Percentiles rank a stretch among this genome's conserved stretches.
phyloP scores from a whole-genome alignment of 1,284 basidiomycete genomes.

The Inonotus hispidus region DNA sequence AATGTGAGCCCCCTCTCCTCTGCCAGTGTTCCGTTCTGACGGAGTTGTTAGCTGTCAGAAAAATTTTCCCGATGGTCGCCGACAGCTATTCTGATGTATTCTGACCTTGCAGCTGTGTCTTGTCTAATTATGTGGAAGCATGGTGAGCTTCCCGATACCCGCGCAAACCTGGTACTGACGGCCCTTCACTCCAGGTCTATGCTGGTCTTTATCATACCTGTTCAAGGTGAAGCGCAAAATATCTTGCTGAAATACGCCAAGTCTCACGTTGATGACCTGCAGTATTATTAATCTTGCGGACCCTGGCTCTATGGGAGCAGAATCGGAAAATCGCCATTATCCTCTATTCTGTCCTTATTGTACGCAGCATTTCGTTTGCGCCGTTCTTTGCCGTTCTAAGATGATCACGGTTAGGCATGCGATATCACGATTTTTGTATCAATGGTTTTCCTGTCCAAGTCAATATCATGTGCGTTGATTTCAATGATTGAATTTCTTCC shows the following conservation, averaged over 20 bases:
- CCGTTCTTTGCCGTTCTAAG: background rate
- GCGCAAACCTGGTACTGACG: background rate
- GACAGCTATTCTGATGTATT: background rate
- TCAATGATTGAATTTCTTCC: background rate
- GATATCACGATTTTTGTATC: constrained; percentile 4
- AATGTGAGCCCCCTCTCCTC: background rate
- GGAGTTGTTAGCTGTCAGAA: background rate
- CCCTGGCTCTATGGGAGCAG: constrained; percentile 14
- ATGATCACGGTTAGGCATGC: background rate
- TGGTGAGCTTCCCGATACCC: background rate
- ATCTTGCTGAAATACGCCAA: background rate
- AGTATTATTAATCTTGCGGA: constrained; percentile 15
- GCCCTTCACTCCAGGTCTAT: constrained; percentile 3
- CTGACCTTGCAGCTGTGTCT: background rate
- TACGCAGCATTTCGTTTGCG: background rate
- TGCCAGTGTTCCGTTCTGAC: background rate
- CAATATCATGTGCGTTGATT: background rate
- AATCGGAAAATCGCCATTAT: background rate
- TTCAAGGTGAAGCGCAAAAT: constrained; percentile 2
- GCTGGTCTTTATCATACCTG: constrained; percentile 11
- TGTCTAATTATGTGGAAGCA: constrained; percentile 3
- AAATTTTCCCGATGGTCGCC: background rate
- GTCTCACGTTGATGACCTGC: background rate
- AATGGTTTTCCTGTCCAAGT: constrained; percentile 5
- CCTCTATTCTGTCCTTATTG: background rate